Percentiles rank a stretch among this genome's conserved stretches.
Conservation (phyloP, 495 filamentous ascomycete genomes). For the Daldinia grandis region DNA sequence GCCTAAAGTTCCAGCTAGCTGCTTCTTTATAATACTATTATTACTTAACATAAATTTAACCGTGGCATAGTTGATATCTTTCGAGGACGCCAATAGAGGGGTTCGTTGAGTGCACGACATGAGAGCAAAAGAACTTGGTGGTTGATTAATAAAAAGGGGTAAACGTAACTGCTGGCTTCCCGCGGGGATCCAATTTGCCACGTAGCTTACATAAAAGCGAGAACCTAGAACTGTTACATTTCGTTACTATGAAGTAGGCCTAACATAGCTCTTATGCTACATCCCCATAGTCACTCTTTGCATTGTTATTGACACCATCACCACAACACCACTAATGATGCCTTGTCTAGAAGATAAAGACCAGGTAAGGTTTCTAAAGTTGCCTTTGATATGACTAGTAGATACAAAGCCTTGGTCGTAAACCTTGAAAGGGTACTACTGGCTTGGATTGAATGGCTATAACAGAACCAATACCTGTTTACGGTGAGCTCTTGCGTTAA, state of each 20-base stretch:
- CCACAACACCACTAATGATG: conserved; percentile 2
- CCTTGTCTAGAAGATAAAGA: conserved; percentile 16
- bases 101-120: conserved; percentile 17
- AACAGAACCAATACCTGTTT: neutral
- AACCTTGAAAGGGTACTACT: neutral
- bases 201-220: neutral
- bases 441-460: neutral
- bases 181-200: neutral
- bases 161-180: neutral
- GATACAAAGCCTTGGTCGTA: neutral
- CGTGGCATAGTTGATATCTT: conserved; percentile 12
- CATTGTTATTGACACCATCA: neutral
- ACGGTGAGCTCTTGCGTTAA: neutral
- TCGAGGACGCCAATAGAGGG: conserved; percentile 25
- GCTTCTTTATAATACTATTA: neutral
- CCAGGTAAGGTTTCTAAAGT: neutral
- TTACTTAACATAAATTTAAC: conserved; percentile 7
- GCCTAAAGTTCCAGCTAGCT: neutral
- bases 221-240: neutral
- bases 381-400: neutral
- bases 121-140: neutral
- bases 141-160: neutral
- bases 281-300: neutral
- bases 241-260: neutral
- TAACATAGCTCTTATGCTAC: conserved; percentile 10